Percentiles rank a stretch among this genome's conserved stretches.
Evolutionary conservation across 225 moss, liverwort and hornwort species (phyloP).

Genomic region (Lunularia cruciata): DNA sequence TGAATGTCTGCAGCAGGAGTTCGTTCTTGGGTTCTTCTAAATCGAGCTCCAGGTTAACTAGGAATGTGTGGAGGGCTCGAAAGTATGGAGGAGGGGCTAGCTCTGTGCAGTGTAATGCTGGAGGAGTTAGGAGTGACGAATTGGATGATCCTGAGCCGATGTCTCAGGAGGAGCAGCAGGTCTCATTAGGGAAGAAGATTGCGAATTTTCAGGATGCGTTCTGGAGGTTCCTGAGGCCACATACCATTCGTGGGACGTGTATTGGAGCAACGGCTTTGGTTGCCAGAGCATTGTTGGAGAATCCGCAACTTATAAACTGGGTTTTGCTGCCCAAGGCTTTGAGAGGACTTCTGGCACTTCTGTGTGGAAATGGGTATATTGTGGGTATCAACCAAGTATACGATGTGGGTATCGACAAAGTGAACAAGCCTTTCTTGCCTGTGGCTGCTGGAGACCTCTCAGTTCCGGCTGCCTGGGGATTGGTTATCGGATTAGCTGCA

Average conservation of each 20-base stretch:
- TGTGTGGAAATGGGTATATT: constrained; percentile 93
- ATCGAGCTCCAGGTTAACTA: not conserved
- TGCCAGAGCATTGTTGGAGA: constrained; percentile 70
- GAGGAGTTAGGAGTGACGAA: not conserved
- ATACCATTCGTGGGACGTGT: constrained; percentile 85
- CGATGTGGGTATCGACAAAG: constrained; percentile 82
- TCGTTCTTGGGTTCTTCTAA: not conserved
- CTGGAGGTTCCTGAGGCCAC: constrained; percentile 92
- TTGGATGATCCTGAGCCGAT: constrained; percentile 7
- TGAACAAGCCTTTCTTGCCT: constrained; percentile 95
- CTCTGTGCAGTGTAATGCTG: constrained; percentile 1
- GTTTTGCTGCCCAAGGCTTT: constrained; percentile 78
- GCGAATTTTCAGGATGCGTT: constrained; percentile 61
- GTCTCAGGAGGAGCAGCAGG: not conserved
- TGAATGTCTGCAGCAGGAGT: too few species aligned
- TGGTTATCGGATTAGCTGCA: constrained; percentile 60
- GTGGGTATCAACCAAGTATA: constrained; percentile 99
- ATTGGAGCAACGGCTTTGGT: constrained; percentile 83
- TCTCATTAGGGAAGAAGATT: constrained; percentile 7
- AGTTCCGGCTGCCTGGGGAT: constrained; percentile 70
- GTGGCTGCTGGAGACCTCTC: constrained; percentile 92
- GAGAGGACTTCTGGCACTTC: constrained; percentile 74
- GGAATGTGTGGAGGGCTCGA: not conserved
- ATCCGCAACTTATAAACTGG: constrained; percentile 68
- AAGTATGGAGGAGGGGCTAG: not conserved